Evolutionary conservation across 257 asterid species (phyloP).

Genomic region (Asclepias syriaca): DNA sequence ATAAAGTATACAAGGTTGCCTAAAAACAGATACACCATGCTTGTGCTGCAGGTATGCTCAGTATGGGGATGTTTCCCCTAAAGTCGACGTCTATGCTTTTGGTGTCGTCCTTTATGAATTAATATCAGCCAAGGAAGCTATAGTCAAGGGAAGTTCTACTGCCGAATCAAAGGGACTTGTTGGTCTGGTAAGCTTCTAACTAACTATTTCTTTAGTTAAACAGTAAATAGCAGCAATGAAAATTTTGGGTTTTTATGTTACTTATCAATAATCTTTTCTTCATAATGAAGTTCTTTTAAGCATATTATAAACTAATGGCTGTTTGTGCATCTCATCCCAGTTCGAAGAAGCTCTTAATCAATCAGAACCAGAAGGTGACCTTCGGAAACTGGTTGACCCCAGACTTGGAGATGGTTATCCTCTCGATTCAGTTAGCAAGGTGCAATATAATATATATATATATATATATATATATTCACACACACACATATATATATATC

Average conservation of each 20-base stretch:
- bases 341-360: slow-evolving; percentile 73
- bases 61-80: slow-evolving; percentile 84
- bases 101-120: slow-evolving; percentile 91
- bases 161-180: slow-evolving; percentile 87
- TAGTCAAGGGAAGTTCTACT: slow-evolving; percentile 49
- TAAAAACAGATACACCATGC: background rate
- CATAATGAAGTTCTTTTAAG: background rate
- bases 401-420: slow-evolving; percentile 70
- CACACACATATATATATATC: too few species aligned
- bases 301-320: background rate
- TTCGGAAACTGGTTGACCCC: slow-evolving; percentile 61
- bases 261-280: background rate
- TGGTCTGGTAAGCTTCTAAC: slow-evolving; percentile 47
- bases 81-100: slow-evolving; percentile 92
- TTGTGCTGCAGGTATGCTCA: slow-evolving; percentile 73
- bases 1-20: slow-evolving; percentile 5
- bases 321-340: slow-evolving; percentile 30
- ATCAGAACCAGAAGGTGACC: slow-evolving; percentile 49
- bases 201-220: slow-evolving; percentile 11
- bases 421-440: slow-evolving; percentile 71
- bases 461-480: too few species aligned
- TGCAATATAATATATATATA: slow-evolving; percentile 12
- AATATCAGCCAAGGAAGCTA: slow-evolving; percentile 90
- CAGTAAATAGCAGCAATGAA: too few species aligned
- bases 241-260: too few species aligned